phyloP scores from a whole-genome alignment of 2,329 filamentous ascomycete genomes.

The Beauveria rudraprayagi region DNA sequence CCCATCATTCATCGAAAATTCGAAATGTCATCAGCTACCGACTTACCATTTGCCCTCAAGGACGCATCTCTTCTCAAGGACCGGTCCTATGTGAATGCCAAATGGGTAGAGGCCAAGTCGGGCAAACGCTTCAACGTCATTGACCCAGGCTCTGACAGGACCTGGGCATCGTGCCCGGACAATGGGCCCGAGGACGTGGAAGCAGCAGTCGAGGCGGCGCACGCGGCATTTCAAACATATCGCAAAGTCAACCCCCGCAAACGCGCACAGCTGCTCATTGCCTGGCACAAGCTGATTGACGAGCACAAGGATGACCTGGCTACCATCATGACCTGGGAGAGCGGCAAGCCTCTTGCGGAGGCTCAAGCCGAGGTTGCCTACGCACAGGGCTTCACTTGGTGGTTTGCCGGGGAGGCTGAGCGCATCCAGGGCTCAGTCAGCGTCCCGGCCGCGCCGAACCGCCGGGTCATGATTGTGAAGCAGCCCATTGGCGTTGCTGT shows the following conservation, averaged over 20 bases:
- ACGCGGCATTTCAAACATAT: slow-evolving; percentile 30
- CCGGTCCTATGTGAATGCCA: slow-evolving; percentile 41
- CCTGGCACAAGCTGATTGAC: slow-evolving; percentile 30
- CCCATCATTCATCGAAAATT: not conserved
- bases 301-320: slow-evolving; percentile 31
- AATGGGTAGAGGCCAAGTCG: slow-evolving; percentile 37
- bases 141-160: slow-evolving; percentile 42
- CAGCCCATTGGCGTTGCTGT: slow-evolving; percentile 29
- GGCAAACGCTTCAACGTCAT: slow-evolving; percentile 43
- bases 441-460: slow-evolving; percentile 49
- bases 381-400: slow-evolving; percentile 44
- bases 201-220: slow-evolving; percentile 26
- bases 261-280: slow-evolving; percentile 27
- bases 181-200: slow-evolving; percentile 34
- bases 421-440: slow-evolving; percentile 50
- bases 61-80: slow-evolving; percentile 40
- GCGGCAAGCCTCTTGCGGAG: slow-evolving; percentile 49
- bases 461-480: slow-evolving; percentile 64
- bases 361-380: slow-evolving; percentile 49
- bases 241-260: slow-evolving; percentile 28
- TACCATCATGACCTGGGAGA: slow-evolving; percentile 37
- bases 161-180: slow-evolving; percentile 44
- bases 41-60: slow-evolving; percentile 34
- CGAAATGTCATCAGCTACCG: not conserved
- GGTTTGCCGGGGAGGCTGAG: slow-evolving; percentile 47